These are phyloP conservation scores for Haematococcus lacustris DNA, from an alignment of 139 green algal species.

Conservation along the genomic window DNA sequence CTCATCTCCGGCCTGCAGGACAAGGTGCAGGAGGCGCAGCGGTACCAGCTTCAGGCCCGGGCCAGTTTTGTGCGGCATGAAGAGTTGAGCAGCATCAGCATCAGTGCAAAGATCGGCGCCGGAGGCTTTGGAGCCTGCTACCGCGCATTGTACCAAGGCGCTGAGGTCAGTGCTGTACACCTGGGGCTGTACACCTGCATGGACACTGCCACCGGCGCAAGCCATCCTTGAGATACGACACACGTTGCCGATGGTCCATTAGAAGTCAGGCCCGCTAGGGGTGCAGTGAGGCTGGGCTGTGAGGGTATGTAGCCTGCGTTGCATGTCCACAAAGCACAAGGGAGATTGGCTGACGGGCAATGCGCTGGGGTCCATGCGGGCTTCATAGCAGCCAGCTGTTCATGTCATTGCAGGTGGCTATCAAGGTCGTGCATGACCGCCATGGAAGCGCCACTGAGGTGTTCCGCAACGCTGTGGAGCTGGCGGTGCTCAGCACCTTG, in stretches of 20 bases:
- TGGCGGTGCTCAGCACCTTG: conserved; percentile 21
- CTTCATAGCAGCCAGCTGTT: too few species aligned
- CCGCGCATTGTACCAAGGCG: conserved; percentile 14
- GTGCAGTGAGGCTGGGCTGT: neutral
- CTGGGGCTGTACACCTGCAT: neutral
- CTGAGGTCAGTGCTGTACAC: neutral
- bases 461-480: conserved; percentile 22
- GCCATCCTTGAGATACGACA: too few species aligned
- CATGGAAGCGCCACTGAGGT: conserved; percentile 11
- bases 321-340: neutral
- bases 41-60: conserved; percentile 12
- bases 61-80: conserved; percentile 5
- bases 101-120: conserved; percentile 13
- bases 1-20: conserved; percentile 25
- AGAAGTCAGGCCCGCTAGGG: neutral
- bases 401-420: neutral
- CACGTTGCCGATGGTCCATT: neutral
- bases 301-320: neutral
- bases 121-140: conserved; percentile 24
- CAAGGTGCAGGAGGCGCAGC: conserved; percentile 22
- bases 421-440: conserved; percentile 22
- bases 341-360: neutral
- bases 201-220: too few species aligned
- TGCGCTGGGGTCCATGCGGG: neutral
- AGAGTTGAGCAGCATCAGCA: conserved; percentile 18